These are phyloP conservation scores for Torulaspora maleeae DNA, from an alignment of 805 yeast species.

Conservation along the genomic window DNA sequence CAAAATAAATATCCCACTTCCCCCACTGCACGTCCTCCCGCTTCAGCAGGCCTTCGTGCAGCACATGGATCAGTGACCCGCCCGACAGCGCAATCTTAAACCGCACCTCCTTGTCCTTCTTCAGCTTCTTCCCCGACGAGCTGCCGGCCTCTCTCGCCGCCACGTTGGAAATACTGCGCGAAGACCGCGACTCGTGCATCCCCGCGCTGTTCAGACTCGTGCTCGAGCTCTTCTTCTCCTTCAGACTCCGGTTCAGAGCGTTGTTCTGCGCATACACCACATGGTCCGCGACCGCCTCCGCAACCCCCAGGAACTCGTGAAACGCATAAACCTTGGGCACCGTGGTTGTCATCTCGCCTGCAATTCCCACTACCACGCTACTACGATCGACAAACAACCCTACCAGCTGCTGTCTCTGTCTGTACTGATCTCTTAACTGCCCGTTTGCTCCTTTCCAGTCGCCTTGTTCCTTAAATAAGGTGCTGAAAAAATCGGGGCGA, in stretches of 20 bases:
- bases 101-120: constrained; percentile 57
- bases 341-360: constrained; percentile 69
- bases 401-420: not conserved
- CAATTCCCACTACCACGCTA: not conserved
- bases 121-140: constrained; percentile 35
- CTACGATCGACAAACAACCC: not conserved
- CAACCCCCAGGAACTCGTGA: constrained; percentile 83
- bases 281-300: constrained; percentile 96
- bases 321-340: constrained; percentile 92
- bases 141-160: constrained; percentile 10
- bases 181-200: constrained; percentile 15
- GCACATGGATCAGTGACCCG: constrained; percentile 82
- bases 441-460: constrained; percentile 11
- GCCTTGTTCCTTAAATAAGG: constrained; percentile 9
- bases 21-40: constrained; percentile 82
- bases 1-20: constrained; percentile 93
- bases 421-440: not conserved
- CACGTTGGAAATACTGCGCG: constrained; percentile 14
- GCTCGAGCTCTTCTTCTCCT: constrained; percentile 22
- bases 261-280: constrained; percentile 80
- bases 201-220: constrained; percentile 13
- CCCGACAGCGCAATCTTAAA: constrained; percentile 91
- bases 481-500: constrained; percentile 1
- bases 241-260: constrained; percentile 30
- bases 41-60: constrained; percentile 77